Base-by-base conservation (phyloP, 1,284 basidiomycete species). In the Ceratobasidium sp. region DNA sequence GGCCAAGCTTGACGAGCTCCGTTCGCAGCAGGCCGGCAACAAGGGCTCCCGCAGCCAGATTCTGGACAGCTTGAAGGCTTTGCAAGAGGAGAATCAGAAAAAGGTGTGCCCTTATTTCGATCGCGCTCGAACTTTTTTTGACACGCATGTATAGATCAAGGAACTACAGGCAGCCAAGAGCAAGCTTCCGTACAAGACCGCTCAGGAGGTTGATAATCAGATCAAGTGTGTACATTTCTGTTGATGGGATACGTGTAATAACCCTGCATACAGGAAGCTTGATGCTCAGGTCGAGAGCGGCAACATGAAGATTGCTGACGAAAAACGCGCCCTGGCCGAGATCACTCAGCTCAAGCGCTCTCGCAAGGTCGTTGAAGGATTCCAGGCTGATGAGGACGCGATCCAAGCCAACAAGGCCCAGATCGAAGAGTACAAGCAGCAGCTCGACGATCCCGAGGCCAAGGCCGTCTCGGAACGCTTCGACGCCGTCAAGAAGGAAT, bases 221-320 rank as follows among this genome's bases (percentile, higher is more conserved):
- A 90, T 98, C 79, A 85, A 85, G 94, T 93, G 80, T 40, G 88
- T 80, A 20, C 72, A 32, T 43, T 55, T 27, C 50, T 71, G 3
- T 6, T 25, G 0, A 20, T 15, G 29, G 38, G 52, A 32, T 20
- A 27, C 47, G 38, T 22, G 42, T 29, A 29, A 49, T 34, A 29
- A 35, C 40, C 45, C 62, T 69, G 57, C 34, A 2, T 69, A n/a
- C 75, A 96, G 93, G 74, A 83, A 88, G 73, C 83, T 95, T 75
- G 92, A 96, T 72, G 90, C 85, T 75, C 91, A 95, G 77, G 89
- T 99, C 71, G 96, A 98, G 77, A 91, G 92, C 8, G 97, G 96
- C 25, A 87, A 78, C 72, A 85, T 99, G 86, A 98, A 95, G 79
- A 85, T 99, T 68, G 95, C 91, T 42, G 96, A 98, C 69, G 97